Conservation (phyloP, 2,329 filamentous ascomycete species). For the Hypoxylon sp. region DNA sequence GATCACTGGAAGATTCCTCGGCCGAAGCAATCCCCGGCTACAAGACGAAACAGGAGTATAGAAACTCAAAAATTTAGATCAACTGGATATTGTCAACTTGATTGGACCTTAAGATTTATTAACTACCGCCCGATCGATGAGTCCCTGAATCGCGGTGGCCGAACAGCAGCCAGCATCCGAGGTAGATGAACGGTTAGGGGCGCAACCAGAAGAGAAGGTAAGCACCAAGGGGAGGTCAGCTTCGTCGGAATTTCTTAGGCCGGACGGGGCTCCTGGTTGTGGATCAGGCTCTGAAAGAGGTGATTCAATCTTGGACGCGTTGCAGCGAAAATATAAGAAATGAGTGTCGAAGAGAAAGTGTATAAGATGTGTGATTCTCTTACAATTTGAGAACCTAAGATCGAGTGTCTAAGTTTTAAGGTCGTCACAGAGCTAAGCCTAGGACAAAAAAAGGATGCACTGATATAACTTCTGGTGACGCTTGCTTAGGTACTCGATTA, state of each 20-base stretch:
- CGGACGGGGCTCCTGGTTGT: constrained; percentile 7
- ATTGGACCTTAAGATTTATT: not conserved
- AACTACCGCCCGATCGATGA: not conserved
- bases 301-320: constrained; percentile 4
- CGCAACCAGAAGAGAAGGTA: not conserved
- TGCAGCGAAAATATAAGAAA: constrained; percentile 3
- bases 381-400: constrained; percentile 1
- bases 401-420: constrained; percentile 7
- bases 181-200: not conserved
- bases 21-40: not conserved
- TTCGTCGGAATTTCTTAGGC: not conserved
- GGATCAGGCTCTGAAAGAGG: constrained; percentile 1
- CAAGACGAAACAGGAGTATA: not conserved
- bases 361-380: not conserved
- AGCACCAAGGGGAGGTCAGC: not conserved
- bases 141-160: not conserved
- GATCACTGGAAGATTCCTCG: not conserved
- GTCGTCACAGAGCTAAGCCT: constrained; percentile 11
- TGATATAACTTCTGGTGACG: constrained; percentile 21
- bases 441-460: constrained; percentile 7
- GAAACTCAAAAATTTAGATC: not conserved
- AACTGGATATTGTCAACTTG: constrained; percentile 6
- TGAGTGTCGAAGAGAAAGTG: not conserved
- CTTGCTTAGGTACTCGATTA: constrained; percentile 14
- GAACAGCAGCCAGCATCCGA: constrained; percentile 2